Evolutionary conservation across 164 flowering plant species (phyloP).

Genomic region (Chloranthus sessilifolius): DNA sequence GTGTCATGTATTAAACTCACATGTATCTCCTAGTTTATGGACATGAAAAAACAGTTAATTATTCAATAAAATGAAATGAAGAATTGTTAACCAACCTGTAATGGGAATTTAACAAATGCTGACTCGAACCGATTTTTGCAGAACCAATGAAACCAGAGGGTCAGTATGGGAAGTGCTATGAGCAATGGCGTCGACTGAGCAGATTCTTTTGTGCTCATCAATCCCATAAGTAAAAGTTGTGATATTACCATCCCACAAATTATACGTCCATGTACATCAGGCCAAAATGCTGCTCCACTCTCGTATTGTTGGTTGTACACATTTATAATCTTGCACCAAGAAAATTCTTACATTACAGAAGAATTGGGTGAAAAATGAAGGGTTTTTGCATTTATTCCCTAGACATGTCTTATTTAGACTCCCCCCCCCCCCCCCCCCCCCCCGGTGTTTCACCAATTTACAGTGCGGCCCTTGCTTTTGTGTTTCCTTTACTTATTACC

Average conservation of each 20-base stretch:
- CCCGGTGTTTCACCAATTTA: too few relatives aligned
- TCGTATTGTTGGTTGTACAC: slow-evolving; percentile 81
- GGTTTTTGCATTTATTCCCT: too few relatives aligned
- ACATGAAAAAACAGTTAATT: too few relatives aligned
- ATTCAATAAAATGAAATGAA: too few relatives aligned
- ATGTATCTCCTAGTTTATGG: too few relatives aligned
- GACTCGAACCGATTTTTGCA: slow-evolving; percentile 85
- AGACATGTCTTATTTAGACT: not conserved
- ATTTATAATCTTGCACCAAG: slow-evolving; percentile 52
- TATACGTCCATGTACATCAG: slow-evolving; percentile 74
- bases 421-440: too few relatives aligned
- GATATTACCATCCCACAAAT: slow-evolving; percentile 58
- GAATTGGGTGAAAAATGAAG: not conserved
- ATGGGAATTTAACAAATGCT: slow-evolving; percentile 58
- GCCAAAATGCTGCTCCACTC: slow-evolving; percentile 88
- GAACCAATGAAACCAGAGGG: slow-evolving; percentile 63
- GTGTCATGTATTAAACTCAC: too few relatives aligned
- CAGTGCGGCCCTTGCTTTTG: too few relatives aligned
- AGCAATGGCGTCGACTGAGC: slow-evolving; percentile 66
- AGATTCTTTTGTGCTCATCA: slow-evolving; percentile 58
- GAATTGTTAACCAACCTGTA: slow-evolving; percentile 47
- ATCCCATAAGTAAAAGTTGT: slow-evolving; percentile 67
- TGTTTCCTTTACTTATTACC: too few relatives aligned
- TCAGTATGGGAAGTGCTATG: slow-evolving; percentile 64
- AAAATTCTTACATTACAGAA: not conserved